These are phyloP conservation scores for Sungouiozyma intestinalis DNA, from an alignment of 805 yeast genomes.

Conservation along the genomic window DNA sequence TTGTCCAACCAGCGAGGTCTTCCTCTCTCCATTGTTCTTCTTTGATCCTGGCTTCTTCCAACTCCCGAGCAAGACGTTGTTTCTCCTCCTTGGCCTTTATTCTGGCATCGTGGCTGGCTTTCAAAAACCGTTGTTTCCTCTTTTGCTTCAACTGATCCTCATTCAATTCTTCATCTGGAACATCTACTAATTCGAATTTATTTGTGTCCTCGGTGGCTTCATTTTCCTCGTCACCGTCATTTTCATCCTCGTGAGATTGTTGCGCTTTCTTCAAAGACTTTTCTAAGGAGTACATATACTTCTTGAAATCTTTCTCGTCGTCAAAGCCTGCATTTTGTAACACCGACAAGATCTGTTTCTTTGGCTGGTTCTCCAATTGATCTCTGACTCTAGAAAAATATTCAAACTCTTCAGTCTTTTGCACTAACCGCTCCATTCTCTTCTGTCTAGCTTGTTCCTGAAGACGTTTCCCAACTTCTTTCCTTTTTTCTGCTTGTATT, in stretches of 20 bases:
- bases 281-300: conserved; percentile 54
- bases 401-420: conserved; percentile 69
- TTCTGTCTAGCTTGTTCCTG: conserved; percentile 89
- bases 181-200: conserved; percentile 62
- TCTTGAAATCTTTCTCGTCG: conserved; percentile 59
- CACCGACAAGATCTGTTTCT: conserved; percentile 43
- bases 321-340: conserved; percentile 69
- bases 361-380: conserved; percentile 39
- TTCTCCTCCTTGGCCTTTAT: conserved; percentile 73
- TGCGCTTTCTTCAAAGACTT: conserved; percentile 59
- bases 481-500: conserved; percentile 64
- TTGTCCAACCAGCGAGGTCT: conserved; percentile 74
- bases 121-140: conserved; percentile 68
- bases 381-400: conserved; percentile 55
- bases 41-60: conserved; percentile 47
- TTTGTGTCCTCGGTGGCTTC: conserved; percentile 32
- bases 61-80: conserved; percentile 47
- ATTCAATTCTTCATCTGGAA: conserved; percentile 73
- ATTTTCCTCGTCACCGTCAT: conserved; percentile 38
- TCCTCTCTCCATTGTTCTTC: conserved; percentile 70
- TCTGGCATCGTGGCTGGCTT: conserved; percentile 85
- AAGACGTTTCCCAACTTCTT: conserved; percentile 75
- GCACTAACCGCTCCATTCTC: conserved; percentile 66
- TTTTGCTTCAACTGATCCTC: conserved; percentile 81
- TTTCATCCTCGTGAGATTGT: conserved; percentile 54